phyloP scores from a whole-genome alignment of 2,329 filamentous ascomycete genomes.

The Daldinia sp. region DNA sequence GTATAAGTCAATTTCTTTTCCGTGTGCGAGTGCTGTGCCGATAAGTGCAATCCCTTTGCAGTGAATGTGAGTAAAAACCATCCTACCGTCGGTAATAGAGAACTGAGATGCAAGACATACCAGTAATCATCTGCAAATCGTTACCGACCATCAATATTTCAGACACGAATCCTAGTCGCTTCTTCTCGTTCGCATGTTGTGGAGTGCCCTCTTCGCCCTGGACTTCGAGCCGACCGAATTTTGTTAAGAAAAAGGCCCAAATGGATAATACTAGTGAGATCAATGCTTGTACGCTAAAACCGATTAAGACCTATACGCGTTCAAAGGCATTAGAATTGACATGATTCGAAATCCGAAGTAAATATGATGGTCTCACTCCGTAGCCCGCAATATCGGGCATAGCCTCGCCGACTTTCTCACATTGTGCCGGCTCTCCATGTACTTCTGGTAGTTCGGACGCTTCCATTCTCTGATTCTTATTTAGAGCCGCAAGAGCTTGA shows the following conservation, averaged over 20 bases:
- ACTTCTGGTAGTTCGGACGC: conserved; percentile 23
- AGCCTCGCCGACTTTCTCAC: conserved; percentile 47
- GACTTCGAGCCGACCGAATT: conserved; percentile 46
- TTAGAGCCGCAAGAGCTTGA: not conserved
- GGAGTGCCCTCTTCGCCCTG: conserved; percentile 47
- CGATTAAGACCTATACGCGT: conserved; percentile 48
- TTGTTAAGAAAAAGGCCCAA: conserved; percentile 53
- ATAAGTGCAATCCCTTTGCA: conserved; percentile 47
- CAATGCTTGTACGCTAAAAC: conserved; percentile 50
- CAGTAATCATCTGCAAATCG: conserved; percentile 52
- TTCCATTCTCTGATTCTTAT: conserved; percentile 24
- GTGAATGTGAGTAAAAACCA: conserved; percentile 10
- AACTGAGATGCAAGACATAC: conserved; percentile 27
- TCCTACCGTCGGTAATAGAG: not conserved
- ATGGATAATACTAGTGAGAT: conserved; percentile 48
- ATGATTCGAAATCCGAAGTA: not conserved
- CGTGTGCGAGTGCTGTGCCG: conserved; percentile 46
- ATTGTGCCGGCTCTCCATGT: conserved; percentile 44
- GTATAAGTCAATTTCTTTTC: conserved; percentile 47
- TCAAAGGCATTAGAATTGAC: conserved; percentile 18
- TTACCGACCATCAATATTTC: conserved; percentile 53
- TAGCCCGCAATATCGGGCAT: conserved; percentile 52
- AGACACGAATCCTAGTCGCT: conserved; percentile 50
- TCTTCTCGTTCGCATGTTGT: conserved; percentile 48
- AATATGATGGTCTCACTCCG: conserved; percentile 44